These are phyloP conservation scores for Xylariaceae sp. DNA, from an alignment of 2,329 filamentous ascomycete genomes.

Conservation along the genomic window DNA sequence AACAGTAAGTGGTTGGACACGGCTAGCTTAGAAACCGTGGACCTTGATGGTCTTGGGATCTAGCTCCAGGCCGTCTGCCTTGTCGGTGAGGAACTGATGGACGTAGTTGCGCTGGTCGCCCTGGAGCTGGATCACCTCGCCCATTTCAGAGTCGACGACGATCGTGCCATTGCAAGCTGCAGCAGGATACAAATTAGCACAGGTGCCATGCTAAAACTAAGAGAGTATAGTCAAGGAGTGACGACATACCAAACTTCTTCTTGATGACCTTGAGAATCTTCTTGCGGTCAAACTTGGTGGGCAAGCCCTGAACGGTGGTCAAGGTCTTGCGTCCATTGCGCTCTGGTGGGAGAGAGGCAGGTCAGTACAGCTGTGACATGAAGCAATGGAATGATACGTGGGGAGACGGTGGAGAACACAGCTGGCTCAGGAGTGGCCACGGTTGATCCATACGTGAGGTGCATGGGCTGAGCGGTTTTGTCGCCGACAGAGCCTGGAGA, in stretches of 20 bases:
- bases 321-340: conserved; percentile 99
- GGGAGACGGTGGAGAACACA: conserved; percentile 4
- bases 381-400: conserved; percentile 1
- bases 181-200: conserved; percentile 9
- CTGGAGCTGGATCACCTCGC: conserved; percentile 99
- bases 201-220: neutral
- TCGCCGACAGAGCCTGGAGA: neutral
- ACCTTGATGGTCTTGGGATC: conserved; percentile 96
- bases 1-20: conserved; percentile 27
- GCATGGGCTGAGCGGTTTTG: neutral
- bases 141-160: conserved; percentile 92
- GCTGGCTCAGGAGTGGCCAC: conserved; percentile 1
- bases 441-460: conserved; percentile 1
- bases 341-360: conserved; percentile 53
- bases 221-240: neutral
- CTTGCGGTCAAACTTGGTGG: conserved; percentile 99
- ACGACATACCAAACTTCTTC: conserved; percentile 80
- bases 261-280: conserved; percentile 99
- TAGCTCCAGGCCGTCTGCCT: conserved; percentile 89
- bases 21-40: conserved; percentile 58
- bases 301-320: conserved; percentile 98
- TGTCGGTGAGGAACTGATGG: conserved; percentile 94
- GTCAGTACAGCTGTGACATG: conserved; percentile 34
- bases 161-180: conserved; percentile 99
- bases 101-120: conserved; percentile 99